Evolutionary conservation across 345 rosid genomes (phyloP).

Genomic region (Turnera subulata): DNA sequence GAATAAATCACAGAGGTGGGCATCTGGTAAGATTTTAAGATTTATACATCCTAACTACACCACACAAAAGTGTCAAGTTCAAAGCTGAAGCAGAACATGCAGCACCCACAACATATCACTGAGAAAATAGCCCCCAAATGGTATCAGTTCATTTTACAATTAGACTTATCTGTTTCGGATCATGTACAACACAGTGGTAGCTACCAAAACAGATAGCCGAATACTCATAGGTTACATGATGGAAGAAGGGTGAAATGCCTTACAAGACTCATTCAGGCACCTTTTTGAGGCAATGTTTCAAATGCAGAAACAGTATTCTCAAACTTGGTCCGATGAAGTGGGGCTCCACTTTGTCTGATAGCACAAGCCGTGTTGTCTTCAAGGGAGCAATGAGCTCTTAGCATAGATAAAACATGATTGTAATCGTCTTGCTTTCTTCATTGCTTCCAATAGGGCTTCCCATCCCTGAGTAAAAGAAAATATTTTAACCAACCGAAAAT

Average conservation of each 20-base stretch:
- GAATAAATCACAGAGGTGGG: too few species aligned
- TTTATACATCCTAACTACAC: too few species aligned
- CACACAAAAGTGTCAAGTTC: too few species aligned
- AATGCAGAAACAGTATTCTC: constrained; percentile 98
- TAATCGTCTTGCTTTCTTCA: constrained; percentile 96
- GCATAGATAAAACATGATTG: constrained; percentile 96
- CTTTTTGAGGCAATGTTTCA: constrained; percentile 90
- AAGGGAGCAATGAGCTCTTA: constrained; percentile 93
- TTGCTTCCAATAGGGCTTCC: constrained; percentile 85
- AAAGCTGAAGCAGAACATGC: too few species aligned
- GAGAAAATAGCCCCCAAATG: too few species aligned
- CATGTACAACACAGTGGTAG: too few species aligned
- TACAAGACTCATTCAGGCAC: constrained; percentile 31
- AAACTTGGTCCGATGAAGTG: constrained; percentile 78
- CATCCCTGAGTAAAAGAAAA: constrained; percentile 57
- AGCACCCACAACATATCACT: too few species aligned
- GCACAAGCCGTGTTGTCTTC: constrained; percentile 97
- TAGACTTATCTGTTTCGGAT: too few species aligned
- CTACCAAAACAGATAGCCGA: too few species aligned
- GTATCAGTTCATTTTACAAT: too few species aligned
- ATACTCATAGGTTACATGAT: too few species aligned
- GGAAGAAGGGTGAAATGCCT: constrained; percentile 1
- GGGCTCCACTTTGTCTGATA: constrained; percentile 95
- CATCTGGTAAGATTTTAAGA: too few species aligned
- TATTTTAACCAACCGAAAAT: neutral